Evolutionary conservation across 768 basidiomycete genomes (phyloP), one percentile per base, ranked within the genome.

Genomic region (Dacryopinax primogenitus): DNA sequence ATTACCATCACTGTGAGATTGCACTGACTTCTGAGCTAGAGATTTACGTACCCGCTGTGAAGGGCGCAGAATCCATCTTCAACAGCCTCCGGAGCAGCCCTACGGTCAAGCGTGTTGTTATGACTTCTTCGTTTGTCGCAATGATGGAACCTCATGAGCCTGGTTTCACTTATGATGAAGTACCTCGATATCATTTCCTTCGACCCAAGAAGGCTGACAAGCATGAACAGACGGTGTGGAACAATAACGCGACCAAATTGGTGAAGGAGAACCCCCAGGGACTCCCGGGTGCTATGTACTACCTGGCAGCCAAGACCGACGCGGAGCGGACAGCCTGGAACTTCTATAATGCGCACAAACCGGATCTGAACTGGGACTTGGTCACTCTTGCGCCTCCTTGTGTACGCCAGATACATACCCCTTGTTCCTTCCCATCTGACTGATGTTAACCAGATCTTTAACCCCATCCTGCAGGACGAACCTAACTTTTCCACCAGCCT

Each of bases 81-180:
- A 47, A 65, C 30, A 58, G 67, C 6, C 41, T 66, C 67, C 16
- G 65, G 2, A 32, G 62, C 67, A 65, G 71, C 15, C 67, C 68
- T 3, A 63, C 41, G 1, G 67, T 73, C 35, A 70, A 72, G 67
- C 69, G 71, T 33, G 65, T 73, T 61, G 71, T 73, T 9, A 35
- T 73, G 39, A 73, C 71, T n/a, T 67, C 68, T 32, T 71, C 68
- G 51, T 69, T 70, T 63, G 71, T 62, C 13, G 64, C 71, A 21
- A 61, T 72, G 32, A 33, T 70, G 9, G 66, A 70, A 23, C 33
- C 47, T 9, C 16, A 62, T 18, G 34, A 44, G 2, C 64, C 68
- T 4, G 70, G 68, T 3, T 65, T 67, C 35, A 37, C 64, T 11
- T 69, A 69, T 41, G 16, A 64, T 16, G 69, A 70, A 26, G 41